Evolutionary conservation across 345 rosid genomes (phyloP), one percentile per base, ranked within the genome.

Genomic region (Cardamine resedifolia): DNA sequence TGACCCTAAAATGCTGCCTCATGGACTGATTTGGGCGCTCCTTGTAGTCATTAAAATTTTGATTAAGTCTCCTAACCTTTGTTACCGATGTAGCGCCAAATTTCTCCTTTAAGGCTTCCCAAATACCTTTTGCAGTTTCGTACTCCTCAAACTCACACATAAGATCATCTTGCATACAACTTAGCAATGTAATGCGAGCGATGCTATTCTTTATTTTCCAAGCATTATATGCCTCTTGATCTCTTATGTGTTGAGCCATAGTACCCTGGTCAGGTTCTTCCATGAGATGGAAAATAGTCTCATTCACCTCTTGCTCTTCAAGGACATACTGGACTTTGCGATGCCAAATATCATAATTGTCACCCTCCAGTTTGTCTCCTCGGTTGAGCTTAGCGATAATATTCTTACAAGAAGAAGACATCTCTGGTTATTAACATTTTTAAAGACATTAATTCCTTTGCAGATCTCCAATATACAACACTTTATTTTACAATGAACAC

Each of bases 181-280:
- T 67, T 16, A 67, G 2, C 16, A 67, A 23, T 3, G 50, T 67
- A 1, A 67, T 38, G 50, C 27, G 38, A 24, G 38, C 71, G 6
- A 52, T 52, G 39, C 10, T 67, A 6, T 67, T 67, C 16, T 66
- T 66, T 66, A 11, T 38, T 21, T 59, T 36, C 65, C 63, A 33
- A 6, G 2, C 44, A 51, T 0, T 15, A 38, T 52, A 31, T 50
- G 48, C 48, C 23, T 52, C 59, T 7, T 51, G 60, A 11, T 34
- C 36, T 38, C 34, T 51, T 3, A 12, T 16, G 10, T 48, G 49
- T 34, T 66, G 58, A 36, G 24, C 1, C 1, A 27, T 23, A 39
- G 50, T 52, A 21, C 48, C 71, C 15, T 66, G 10, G 24, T 51
- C 33, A 51, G 24, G 16, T 21, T 66, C 49, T 49, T 66, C 34